Base-by-base conservation (phyloP, 352 stramenopile species). In the Phytophthora tentaculata region DNA sequence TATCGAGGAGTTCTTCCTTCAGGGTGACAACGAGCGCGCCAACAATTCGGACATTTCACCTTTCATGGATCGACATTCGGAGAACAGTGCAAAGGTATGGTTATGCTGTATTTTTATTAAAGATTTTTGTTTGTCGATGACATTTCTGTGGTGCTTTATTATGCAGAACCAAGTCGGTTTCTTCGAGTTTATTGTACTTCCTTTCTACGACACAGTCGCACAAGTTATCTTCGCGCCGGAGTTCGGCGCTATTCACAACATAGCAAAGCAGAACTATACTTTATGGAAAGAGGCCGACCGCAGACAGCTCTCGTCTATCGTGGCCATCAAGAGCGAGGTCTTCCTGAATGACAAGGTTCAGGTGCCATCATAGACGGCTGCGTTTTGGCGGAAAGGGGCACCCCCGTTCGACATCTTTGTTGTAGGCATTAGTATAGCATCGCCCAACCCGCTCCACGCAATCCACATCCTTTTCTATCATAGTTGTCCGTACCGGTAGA, bases 1-100 rank as follows among this genome's bases (percentile, higher is more conserved):
- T 52, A 92, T 98, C 53, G 88, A 97, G 56, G 96, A 99, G 73
- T 98, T 98, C 65, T 98, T 97, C 67, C 71, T 89, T 19, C 96
- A 99, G 76, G 96, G 96, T 43, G 96, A 99, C 73, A 88, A 96
- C 61, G 96, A 98, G 67, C 95, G 92, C 49, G 75, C 81, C 37
- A 80, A 92, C 35, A 90, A 88, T 56, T 80, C 97, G 44, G 79
- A 95, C 44, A 90, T 98, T 60, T 97, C 84, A 58, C 94, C 94
- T 19, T 97, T 98, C 73, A 97, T 97, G 88, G 89, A 98, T 70
- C 81, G 92, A 19, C 71, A 94, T 23, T 89, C 83, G 12, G 86
- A 96, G 61, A 97, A 96, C 70, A 94, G 86, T 59, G 86, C 86
- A 56, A 92, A 94, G 75, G 83, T 94, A 68, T 22, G 74, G n/a